Percentiles rank a stretch among this genome's conserved stretches.
These are phyloP conservation scores for Dentipellis sp. DNA, from an alignment of 768 basidiomycete species.

Conservation along the genomic window DNA sequence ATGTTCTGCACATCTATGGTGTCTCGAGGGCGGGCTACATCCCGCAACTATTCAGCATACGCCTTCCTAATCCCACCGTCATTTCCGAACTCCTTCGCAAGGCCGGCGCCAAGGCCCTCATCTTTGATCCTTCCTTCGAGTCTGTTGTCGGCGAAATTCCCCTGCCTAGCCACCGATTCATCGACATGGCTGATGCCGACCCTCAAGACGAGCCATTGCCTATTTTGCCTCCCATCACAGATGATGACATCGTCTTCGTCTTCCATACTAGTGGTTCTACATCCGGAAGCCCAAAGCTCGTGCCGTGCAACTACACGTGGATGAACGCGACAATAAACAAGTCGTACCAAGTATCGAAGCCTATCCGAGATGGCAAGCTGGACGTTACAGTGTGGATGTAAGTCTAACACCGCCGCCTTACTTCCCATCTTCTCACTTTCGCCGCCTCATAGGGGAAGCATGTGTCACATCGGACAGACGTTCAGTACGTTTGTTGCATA, in stretches of 20 bases:
- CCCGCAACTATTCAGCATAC: slow-evolving; percentile 70
- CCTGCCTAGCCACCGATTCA: slow-evolving; percentile 38
- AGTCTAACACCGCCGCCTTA: slow-evolving; percentile 22
- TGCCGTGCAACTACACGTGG: slow-evolving; percentile 65
- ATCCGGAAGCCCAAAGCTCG: slow-evolving; percentile 75
- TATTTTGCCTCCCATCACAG: slow-evolving; percentile 25
- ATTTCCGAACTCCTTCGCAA: slow-evolving; percentile 60
- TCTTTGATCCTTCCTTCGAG: slow-evolving; percentile 53
- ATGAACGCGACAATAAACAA: slow-evolving; percentile 53
- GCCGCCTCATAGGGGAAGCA: slow-evolving; percentile 56
- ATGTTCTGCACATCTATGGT: slow-evolving; percentile 67
- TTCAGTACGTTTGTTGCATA: slow-evolving; percentile 46
- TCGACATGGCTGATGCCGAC: slow-evolving; percentile 30
- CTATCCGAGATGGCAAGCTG: slow-evolving; percentile 39
- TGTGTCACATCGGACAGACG: slow-evolving; percentile 75
- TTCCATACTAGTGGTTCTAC: slow-evolving; percentile 82
- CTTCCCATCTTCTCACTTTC: slow-evolving; percentile 17
- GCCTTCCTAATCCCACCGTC: slow-evolving; percentile 64
- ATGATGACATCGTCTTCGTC: slow-evolving; percentile 45
- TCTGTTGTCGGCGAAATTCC: slow-evolving; percentile 34
- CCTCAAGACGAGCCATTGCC: slow-evolving; percentile 32
- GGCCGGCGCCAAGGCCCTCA: slow-evolving; percentile 53
- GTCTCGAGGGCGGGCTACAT: slow-evolving; percentile 69
- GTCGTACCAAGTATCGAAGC: slow-evolving; percentile 40
- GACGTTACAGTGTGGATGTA: slow-evolving; percentile 72